These are phyloP conservation scores for Dactylellina cionopaga DNA, from an alignment of 2,329 filamentous ascomycete species.

Conservation along the genomic window DNA sequence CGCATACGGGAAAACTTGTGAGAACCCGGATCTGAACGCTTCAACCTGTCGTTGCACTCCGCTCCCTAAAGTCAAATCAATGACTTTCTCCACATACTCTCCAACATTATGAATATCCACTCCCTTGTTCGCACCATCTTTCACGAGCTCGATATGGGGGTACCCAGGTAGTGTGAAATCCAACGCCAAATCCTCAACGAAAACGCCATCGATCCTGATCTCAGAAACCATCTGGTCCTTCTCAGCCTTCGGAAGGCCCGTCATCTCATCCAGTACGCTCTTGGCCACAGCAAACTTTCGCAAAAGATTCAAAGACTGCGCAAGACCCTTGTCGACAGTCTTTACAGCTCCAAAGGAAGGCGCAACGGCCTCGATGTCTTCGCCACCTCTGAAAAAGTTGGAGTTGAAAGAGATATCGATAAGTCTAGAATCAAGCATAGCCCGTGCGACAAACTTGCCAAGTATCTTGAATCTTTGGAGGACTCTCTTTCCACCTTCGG, in stretches of 20 bases:
- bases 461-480: constrained; percentile 90
- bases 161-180: constrained; percentile 97
- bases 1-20: constrained; percentile 94
- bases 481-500: constrained; percentile 85
- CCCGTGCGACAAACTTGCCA: constrained; percentile 95
- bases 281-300: constrained; percentile 87
- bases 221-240: constrained; percentile 76
- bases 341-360: constrained; percentile 91
- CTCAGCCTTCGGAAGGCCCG: constrained; percentile 71
- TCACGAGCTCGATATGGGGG: constrained; percentile 81
- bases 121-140: constrained; percentile 76
- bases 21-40: constrained; percentile 89
- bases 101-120: constrained; percentile 94
- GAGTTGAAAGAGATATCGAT: constrained; percentile 98
- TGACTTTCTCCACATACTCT: constrained; percentile 84
- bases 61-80: constrained; percentile 88
- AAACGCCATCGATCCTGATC: constrained; percentile 78
- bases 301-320: constrained; percentile 83
- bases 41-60: constrained; percentile 90
- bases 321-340: constrained; percentile 84
- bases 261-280: constrained; percentile 80
- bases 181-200: constrained; percentile 84
- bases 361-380: constrained; percentile 70
- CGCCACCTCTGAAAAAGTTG: constrained; percentile 94
- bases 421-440: constrained; percentile 97